Conservation (phyloP, 371 early-diverging fungal species). For the Zancudomyces culisetae region DNA sequence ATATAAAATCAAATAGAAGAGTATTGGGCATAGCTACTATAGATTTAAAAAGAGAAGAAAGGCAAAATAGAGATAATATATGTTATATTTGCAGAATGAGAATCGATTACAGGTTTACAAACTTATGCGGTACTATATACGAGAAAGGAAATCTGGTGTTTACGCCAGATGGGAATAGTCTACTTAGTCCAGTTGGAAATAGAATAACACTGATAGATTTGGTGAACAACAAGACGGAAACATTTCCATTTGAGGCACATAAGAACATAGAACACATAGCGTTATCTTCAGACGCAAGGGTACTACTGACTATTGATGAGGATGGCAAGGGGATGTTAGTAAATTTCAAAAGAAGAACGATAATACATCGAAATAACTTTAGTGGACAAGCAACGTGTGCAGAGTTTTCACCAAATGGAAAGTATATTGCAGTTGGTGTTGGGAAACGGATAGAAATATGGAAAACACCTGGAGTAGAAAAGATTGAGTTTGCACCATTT, state of each 20-base stretch:
- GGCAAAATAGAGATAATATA: too few species aligned
- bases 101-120: slow-evolving; percentile 47
- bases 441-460: slow-evolving; percentile 79
- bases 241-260: slow-evolving; percentile 81
- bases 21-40: too few species aligned
- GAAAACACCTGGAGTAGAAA: slow-evolving; percentile 75
- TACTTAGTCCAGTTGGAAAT: slow-evolving; percentile 92
- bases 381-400: slow-evolving; percentile 56
- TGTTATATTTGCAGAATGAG: too few species aligned
- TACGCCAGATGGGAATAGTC: slow-evolving; percentile 83
- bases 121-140: slow-evolving; percentile 90
- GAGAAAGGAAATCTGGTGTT: slow-evolving; percentile 84
- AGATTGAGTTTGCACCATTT: slow-evolving; percentile 86
- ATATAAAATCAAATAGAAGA: too few species aligned
- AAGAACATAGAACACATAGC: slow-evolving; percentile 76
- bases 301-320: slow-evolving; percentile 81
- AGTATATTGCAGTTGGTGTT: slow-evolving; percentile 63
- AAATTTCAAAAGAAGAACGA: slow-evolving; percentile 59
- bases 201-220: slow-evolving; percentile 88
- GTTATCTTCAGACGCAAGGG: slow-evolving; percentile 67
- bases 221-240: slow-evolving; percentile 74
- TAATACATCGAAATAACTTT: slow-evolving; percentile 77
- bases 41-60: too few species aligned
- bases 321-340: slow-evolving; percentile 78
- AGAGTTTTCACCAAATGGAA: slow-evolving; percentile 59